These are phyloP conservation scores for Pulveroboletus sp. DNA, from an alignment of 768 basidiomycete genomes.

Conservation along the genomic window DNA sequence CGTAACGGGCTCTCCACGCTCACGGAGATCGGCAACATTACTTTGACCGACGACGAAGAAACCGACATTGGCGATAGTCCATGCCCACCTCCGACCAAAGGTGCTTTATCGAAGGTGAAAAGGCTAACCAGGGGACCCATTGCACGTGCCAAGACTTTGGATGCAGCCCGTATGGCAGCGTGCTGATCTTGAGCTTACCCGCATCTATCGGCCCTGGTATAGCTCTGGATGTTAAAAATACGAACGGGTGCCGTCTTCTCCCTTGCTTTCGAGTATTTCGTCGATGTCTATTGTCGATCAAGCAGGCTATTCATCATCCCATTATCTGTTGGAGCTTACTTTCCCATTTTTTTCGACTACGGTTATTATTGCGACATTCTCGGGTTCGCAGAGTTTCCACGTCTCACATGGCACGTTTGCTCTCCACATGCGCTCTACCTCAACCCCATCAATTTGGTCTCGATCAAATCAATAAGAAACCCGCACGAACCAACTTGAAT, in stretches of 20 bases:
- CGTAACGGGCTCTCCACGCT: constrained; percentile 61
- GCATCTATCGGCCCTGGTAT: not conserved
- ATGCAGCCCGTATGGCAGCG: constrained; percentile 49
- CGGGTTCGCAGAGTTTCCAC: constrained; percentile 6
- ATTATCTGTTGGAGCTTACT: constrained; percentile 3
- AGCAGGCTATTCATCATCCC: constrained; percentile 4
- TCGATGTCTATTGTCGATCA: constrained; percentile 4
- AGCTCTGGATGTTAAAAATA: constrained; percentile 1
- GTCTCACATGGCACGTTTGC: constrained; percentile 13
- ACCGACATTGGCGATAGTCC: constrained; percentile 82
- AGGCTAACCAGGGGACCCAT: constrained; percentile 48
- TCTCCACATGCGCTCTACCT: constrained; percentile 14
- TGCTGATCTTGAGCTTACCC: constrained; percentile 32
- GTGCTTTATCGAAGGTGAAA: constrained; percentile 51
- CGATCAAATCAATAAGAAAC: constrained; percentile 10
- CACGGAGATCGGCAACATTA: constrained; percentile 59
- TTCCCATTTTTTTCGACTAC: constrained; percentile 5
- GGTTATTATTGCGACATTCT: constrained; percentile 10
- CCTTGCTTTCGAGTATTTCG: constrained; percentile 5
- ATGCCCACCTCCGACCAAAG: constrained; percentile 74
- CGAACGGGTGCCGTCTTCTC: not conserved
- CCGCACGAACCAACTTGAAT: constrained; percentile 6
- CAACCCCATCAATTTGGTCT: constrained; percentile 10
- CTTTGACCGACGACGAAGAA: constrained; percentile 69
- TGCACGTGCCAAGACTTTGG: constrained; percentile 64